Evolutionary conservation across 176 grass and related monocot genomes (phyloP).

Genomic region (Aechmea fasciata): DNA sequence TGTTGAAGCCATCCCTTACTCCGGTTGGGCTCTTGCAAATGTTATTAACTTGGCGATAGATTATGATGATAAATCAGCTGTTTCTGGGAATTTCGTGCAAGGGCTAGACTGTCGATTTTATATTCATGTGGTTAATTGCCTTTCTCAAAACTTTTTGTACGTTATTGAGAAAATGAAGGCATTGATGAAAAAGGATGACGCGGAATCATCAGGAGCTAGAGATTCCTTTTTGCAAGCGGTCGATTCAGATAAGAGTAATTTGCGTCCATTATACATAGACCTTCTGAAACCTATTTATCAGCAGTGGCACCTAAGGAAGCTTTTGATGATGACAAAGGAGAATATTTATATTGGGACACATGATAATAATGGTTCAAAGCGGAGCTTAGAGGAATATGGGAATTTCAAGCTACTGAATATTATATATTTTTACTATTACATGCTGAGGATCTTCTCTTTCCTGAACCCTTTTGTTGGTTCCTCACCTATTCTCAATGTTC

Average conservation of each 20-base stretch:
- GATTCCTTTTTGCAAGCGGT: conserved; percentile 23
- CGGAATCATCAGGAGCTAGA: conserved; percentile 10
- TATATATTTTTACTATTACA: conserved; percentile 77
- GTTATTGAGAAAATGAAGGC: conserved; percentile 45
- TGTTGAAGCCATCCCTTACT: conserved; percentile 41
- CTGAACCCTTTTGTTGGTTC: conserved; percentile 52
- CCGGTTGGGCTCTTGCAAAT: conserved; percentile 89
- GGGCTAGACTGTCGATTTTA: conserved; percentile 62
- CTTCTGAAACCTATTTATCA: conserved; percentile 92
- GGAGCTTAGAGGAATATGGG: conserved; percentile 8
- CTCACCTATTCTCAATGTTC: conserved; percentile 82
- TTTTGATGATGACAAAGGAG: conserved; percentile 47
- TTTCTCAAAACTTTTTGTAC: conserved; percentile 55
- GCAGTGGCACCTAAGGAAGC: conserved; percentile 93
- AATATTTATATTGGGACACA: conserved; percentile 15
- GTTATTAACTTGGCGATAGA: conserved; percentile 56
- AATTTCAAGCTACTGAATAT: conserved; percentile 49
- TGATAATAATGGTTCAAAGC: conserved; percentile 16
- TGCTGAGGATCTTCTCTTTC: conserved; percentile 68
- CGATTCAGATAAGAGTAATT: conserved; percentile 22
- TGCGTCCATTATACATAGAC: conserved; percentile 45
- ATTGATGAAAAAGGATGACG: conserved; percentile 21
- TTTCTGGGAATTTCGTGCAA: conserved; percentile 50
- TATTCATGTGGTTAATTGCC: conserved; percentile 59
- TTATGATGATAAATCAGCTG: conserved; percentile 42